A percentile compares a stretch with the other conserved stretches of the same genome.
phyloP scores from a whole-genome alignment of 2,329 filamentous ascomycete species.

The Colletotrichum costaricense region DNA sequence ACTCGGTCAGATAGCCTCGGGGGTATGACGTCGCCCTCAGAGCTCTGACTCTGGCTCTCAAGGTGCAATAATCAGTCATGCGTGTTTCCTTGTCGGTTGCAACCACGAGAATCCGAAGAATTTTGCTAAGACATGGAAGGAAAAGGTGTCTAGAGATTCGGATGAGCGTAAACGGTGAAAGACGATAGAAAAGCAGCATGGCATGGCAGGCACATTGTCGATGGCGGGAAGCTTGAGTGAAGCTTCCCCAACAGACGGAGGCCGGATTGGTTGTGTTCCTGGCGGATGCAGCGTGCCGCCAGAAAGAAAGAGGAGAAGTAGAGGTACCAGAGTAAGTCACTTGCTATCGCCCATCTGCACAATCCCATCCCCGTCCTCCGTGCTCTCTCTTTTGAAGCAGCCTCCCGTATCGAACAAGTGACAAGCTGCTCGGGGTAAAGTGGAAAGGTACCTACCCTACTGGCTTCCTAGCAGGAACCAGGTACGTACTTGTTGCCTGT shows the following conservation, averaged over 20 bases:
- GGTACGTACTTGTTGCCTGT: not conserved
- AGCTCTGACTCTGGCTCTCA: conserved; percentile 9
- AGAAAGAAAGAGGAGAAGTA: not conserved
- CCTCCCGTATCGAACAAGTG: conserved; percentile 16
- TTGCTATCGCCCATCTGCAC: conserved; percentile 20
- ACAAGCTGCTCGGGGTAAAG: not conserved
- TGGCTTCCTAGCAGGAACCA: not conserved
- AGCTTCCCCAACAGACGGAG: not conserved
- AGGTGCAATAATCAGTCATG: not conserved
- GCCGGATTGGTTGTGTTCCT: not conserved
- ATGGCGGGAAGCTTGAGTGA: not conserved
- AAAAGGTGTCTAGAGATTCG: not conserved
- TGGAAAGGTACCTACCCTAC: not conserved
- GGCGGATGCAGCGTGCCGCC: not conserved
- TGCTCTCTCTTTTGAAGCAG: not conserved
- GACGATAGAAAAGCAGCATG: not conserved
- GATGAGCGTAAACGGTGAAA: not conserved
- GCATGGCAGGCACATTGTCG: not conserved
- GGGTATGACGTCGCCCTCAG: conserved; percentile 27
- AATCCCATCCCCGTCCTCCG: conserved; percentile 17
- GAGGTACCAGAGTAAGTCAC: not conserved
- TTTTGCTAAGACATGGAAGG: not conserved
- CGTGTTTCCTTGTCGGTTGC: not conserved
- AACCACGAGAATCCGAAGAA: not conserved
- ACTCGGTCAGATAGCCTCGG: not conserved